Evolutionary conservation across 2,329 filamentous ascomycete genomes (phyloP).

Genomic region (Xylaria sp.): DNA sequence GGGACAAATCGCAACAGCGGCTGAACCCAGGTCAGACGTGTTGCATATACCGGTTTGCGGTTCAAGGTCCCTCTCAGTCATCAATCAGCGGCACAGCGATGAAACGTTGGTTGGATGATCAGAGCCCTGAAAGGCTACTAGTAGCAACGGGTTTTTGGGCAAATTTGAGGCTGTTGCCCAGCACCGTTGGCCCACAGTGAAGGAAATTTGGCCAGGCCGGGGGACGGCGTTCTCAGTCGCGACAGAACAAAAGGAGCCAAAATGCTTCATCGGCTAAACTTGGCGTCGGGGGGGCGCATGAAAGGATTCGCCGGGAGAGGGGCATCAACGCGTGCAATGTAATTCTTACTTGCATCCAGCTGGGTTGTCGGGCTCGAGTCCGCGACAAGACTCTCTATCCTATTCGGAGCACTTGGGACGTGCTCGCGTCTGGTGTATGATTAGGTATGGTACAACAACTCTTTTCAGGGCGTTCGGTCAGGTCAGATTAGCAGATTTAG

Average conservation of each 20-base stretch:
- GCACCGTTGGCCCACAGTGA: slow-evolving; percentile 30
- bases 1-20: slow-evolving; percentile 13
- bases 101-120: slow-evolving; percentile 10
- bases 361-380: slow-evolving; percentile 21
- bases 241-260: slow-evolving; percentile 30
- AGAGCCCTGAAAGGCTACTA: slow-evolving; percentile 11
- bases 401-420: slow-evolving; percentile 19
- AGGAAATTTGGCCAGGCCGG: slow-evolving; percentile 34
- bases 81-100: slow-evolving; percentile 13
- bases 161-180: slow-evolving; percentile 33
- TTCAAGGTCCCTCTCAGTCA: slow-evolving; percentile 6
- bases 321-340: slow-evolving; percentile 16
- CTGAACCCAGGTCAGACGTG: slow-evolving; percentile 8
- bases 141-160: slow-evolving; percentile 17
- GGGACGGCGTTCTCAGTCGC: slow-evolving; percentile 23
- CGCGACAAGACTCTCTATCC: slow-evolving; percentile 22
- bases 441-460: slow-evolving; percentile 24
- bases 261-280: slow-evolving; percentile 26
- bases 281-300: slow-evolving; percentile 23
- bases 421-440: slow-evolving; percentile 24
- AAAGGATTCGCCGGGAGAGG: slow-evolving; percentile 16
- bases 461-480: slow-evolving; percentile 30
- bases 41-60: slow-evolving; percentile 13
- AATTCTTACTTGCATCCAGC: slow-evolving; percentile 30
- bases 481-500: slow-evolving; percentile 36